Evolutionary conservation across 2,329 filamentous ascomycete genomes (phyloP), one percentile per base, ranked within the genome.

Genomic region (Diatrype stigma): DNA sequence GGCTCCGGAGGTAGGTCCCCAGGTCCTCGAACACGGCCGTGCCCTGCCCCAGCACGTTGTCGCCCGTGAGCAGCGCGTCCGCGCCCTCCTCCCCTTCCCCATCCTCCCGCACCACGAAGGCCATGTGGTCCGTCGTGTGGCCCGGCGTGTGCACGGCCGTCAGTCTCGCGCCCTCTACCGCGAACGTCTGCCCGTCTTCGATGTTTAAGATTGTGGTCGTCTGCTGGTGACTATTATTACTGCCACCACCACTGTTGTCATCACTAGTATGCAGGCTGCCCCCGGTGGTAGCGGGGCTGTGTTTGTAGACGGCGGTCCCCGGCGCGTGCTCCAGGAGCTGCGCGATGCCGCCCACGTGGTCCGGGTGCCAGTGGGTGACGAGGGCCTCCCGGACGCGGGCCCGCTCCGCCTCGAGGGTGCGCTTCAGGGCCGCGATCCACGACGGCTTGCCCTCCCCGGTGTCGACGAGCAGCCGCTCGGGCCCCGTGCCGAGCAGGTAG

Each of bases 361-460:
- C 94, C 40, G 74, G 80, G 65, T 99, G 94, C 90, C 92, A 96
- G 68, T 99, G 94, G 0, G 92, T 95, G 46, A 99, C 76, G 21
- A 99, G 75, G 0, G 85, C 84, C 17, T 77, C 73, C n/a, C 82
- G 75, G 22, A 97, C 74, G 0, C 75, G 80, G 19, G 87, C 86
- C 22, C 84, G 78, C 66, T 96, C 89, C 22, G 82, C 71, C 6
- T 75, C 68, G 2, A 97, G 77, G 0, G 86, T 81, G 3, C 75
- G 71, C 56, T 81, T 79, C 34, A 99, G 71, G 0, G 81, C 79
- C 0, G 77, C 68, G 40, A 83, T 77, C 93, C 93, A 99, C 32
- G 80, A 77, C 2, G 85, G 81, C 51, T 76, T 81, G 45, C 93
- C 94, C 69, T 96, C 87, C 46, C 89, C 94, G 0, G 92, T 96